These are phyloP conservation scores for Backusella westeae DNA, from an alignment of 192 early-diverging fungal genomes.

Conservation along the genomic window DNA sequence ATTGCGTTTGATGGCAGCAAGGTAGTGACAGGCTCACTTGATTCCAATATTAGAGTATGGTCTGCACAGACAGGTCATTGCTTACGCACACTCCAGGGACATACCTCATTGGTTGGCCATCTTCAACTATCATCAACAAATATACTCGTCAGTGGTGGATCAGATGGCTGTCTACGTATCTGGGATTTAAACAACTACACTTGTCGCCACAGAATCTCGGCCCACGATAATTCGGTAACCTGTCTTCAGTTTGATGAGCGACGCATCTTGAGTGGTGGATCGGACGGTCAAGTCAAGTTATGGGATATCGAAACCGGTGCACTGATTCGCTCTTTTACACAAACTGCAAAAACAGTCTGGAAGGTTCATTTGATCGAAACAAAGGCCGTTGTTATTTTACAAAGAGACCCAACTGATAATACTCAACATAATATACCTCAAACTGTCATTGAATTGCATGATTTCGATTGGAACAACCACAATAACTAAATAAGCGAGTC, in stretches of 20 bases:
- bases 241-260: constrained; percentile 93
- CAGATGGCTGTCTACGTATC: constrained; percentile 87
- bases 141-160: constrained; percentile 89
- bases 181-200: constrained; percentile 73
- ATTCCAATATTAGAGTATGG: constrained; percentile 93
- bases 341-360: constrained; percentile 86
- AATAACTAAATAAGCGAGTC: background rate
- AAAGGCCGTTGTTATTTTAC: constrained; percentile 53
- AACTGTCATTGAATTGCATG: constrained; percentile 39
- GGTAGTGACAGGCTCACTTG: constrained; percentile 88
- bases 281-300: constrained; percentile 90
- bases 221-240: constrained; percentile 86
- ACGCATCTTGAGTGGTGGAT: constrained; percentile 86
- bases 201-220: constrained; percentile 64
- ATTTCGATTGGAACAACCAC: constrained; percentile 30
- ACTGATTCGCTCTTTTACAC: constrained; percentile 80
- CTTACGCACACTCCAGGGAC: constrained; percentile 82
- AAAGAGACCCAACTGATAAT: constrained; percentile 21
- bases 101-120: constrained; percentile 93
- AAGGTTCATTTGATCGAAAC: constrained; percentile 52
- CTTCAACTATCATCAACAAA: constrained; percentile 21
- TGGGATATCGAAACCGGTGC: constrained; percentile 91
- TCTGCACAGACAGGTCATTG: constrained; percentile 73
- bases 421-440: constrained; percentile 2
- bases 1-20: constrained; percentile 83